These are phyloP conservation scores for Lasiodiplodia sp. DNA, from an alignment of 2,329 filamentous ascomycete genomes.

Conservation along the genomic window DNA sequence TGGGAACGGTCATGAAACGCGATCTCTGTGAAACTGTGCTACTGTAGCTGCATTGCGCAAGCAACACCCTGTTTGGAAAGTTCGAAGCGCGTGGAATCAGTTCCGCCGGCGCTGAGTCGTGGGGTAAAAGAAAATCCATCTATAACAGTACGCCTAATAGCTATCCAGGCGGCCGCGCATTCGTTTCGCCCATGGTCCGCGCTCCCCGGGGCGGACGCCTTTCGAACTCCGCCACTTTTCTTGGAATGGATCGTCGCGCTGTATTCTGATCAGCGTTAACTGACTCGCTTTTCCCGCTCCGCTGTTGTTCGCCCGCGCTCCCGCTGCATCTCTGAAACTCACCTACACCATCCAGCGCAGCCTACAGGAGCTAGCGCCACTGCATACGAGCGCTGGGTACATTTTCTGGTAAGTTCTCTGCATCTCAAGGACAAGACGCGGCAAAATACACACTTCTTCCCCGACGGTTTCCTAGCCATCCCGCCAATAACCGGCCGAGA, in stretches of 20 bases:
- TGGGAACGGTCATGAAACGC: not conserved
- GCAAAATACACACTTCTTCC: not conserved
- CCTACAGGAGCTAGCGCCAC: not conserved
- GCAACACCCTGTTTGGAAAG: not conserved
- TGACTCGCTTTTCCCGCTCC: conserved; percentile 1
- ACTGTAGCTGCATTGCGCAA: conserved; percentile 1
- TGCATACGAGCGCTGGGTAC: not conserved
- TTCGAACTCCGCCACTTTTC: not conserved
- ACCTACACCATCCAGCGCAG: not conserved
- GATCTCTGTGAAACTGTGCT: not conserved
- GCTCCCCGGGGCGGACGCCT: not conserved
- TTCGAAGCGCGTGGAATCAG: not conserved
- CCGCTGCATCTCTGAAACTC: not conserved
- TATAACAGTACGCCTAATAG: conserved; percentile 6
- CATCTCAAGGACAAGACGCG: not conserved
- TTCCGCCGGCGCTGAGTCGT: not conserved
- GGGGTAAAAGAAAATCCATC: not conserved
- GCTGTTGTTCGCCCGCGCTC: not conserved
- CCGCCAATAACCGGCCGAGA: not conserved
- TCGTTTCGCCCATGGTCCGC: not conserved
- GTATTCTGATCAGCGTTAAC: not conserved
- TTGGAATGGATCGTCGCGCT: not conserved
- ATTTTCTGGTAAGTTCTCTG: not conserved
- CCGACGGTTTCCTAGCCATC: not conserved
- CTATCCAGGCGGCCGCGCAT: not conserved